These are phyloP conservation scores for Arabidopsis thaliana DNA, from an alignment of 345 rosid genomes.

Conservation along the genomic window TAIR10.1 NC_003075.7:15703001-15703500, in stretches of 20 bases:
- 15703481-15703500: constrained; percentile 17
- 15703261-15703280: constrained; percentile 46
- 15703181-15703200: constrained; percentile 30
- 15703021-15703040: neutral
- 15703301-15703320: constrained; percentile 51
- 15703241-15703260: constrained; percentile 55
- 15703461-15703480: constrained; percentile 5
- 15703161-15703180: constrained; percentile 14
- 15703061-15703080: neutral
- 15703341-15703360: constrained; percentile 2
- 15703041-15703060: neutral
- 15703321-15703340: constrained; percentile 52
- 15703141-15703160: constrained; percentile 28
- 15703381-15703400: constrained; percentile 26
- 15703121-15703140: constrained; percentile 27
- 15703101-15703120: neutral
- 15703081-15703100: neutral
- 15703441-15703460: neutral
- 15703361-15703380: constrained; percentile 22
- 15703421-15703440: constrained; percentile 21
- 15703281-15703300: constrained; percentile 43
- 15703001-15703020: neutral
- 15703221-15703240: constrained; percentile 32
- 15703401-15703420: constrained; percentile 33
- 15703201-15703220: constrained; percentile 43